A percentile compares a stretch with the other conserved stretches of the same genome.
Conservation (phyloP, 768 basidiomycete species). For the Leccinellum rugosiceps region DNA sequence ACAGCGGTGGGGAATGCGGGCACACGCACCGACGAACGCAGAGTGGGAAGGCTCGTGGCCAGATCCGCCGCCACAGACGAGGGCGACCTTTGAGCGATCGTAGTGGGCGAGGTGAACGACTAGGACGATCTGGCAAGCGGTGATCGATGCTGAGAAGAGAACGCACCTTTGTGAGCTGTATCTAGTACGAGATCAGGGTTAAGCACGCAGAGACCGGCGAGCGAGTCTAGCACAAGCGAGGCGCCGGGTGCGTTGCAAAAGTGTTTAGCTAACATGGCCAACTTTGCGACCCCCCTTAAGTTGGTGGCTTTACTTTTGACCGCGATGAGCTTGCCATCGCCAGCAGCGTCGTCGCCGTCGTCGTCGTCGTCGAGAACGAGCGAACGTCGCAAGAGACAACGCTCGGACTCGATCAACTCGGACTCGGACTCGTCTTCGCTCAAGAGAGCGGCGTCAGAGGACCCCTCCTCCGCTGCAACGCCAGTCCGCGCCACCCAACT, state of each 20-base stretch:
- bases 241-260: slow-evolving; percentile 64
- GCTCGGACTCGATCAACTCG: slow-evolving; percentile 62
- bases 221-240: slow-evolving; percentile 73
- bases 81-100: slow-evolving; percentile 64
- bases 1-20: not conserved
- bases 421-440: slow-evolving; percentile 62
- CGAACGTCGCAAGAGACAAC: slow-evolving; percentile 63
- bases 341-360: slow-evolving; percentile 34
- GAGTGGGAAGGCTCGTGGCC: slow-evolving; percentile 93
- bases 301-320: slow-evolving; percentile 6
- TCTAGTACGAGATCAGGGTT: slow-evolving; percentile 77
- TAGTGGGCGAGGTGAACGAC: slow-evolving; percentile 61
- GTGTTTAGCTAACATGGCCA: slow-evolving; percentile 44
- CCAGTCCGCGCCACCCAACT: slow-evolving; percentile 26
- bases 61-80: slow-evolving; percentile 82
- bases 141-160: not conserved
- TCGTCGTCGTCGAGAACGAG: slow-evolving; percentile 36
- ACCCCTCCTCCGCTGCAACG: slow-evolving; percentile 42
- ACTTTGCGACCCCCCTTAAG: slow-evolving; percentile 8
- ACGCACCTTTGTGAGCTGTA: slow-evolving; percentile 62
- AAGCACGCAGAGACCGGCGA: slow-evolving; percentile 64
- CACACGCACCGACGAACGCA: slow-evolving; percentile 73
- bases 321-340: slow-evolving; percentile 43
- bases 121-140: slow-evolving; percentile 21
- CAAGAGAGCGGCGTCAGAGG: slow-evolving; percentile 81